Base-by-base conservation (phyloP, 805 yeast genomes). In the Priceomyces castillae region DNA sequence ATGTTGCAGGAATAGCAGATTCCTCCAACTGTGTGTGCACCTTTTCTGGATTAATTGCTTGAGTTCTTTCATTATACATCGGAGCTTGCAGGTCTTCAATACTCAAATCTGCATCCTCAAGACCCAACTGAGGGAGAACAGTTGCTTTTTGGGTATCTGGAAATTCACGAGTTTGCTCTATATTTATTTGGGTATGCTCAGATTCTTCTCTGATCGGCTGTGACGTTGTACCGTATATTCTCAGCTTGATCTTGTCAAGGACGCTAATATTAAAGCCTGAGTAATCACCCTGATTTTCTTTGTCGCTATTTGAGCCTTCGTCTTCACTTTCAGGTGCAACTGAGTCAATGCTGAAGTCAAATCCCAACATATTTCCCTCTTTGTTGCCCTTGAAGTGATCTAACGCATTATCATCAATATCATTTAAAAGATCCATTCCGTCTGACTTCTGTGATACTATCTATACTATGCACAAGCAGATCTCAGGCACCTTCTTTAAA, bases 71-170 rank as follows among this genome's bases (percentile, higher is more conserved):
- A 33, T 14, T 14, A 18, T 12, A 25, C 6, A 5, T n/a, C 6
- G 6, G 4, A 19, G 6, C 38, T n/a, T 28, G 31, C 15, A n/a
- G 31, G 5, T 28, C 15, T 12, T 37, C 34, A n/a, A 37, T 9
- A 10, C 12, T 34, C 15, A 56, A 20, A 28, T 49, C 46, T 11
- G 48, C 48, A 30, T 49, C 51, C 41, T 57, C 60, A 2, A 54
- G 35, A 5, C 47, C 57, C 37, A 69, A 54, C 46, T 70, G 74
- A 1, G 74, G 75, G 16, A 69, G 40, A 23, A 26, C 31, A 10
- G 40, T 37, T 10, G 58, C 33, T 10, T 43, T 56, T 30, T 39
- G 37, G 12, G 19, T 16, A 18, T 33, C 19, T 16, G 36, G 19
- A 14, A 17, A 9, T 10, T 34, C 22, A 4, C n/a, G 10, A 19